Percentiles rank a stretch among this genome's conserved stretches.
Evolutionary conservation across 2,329 filamentous ascomycete genomes (phyloP).

Genomic region (Clarireedia homoeocarpa): DNA sequence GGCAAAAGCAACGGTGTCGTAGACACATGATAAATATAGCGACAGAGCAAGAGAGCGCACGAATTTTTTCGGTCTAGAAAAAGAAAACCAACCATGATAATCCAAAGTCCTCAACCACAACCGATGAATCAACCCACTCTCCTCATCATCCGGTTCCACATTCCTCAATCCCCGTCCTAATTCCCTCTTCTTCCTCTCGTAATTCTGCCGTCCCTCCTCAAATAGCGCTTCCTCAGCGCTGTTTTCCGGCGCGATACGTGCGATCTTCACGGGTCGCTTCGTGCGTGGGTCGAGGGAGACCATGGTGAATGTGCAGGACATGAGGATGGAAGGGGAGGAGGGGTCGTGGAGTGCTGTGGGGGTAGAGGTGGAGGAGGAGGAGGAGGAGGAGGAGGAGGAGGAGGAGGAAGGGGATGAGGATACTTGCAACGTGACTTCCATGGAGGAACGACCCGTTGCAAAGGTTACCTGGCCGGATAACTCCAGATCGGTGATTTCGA

Average conservation of each 20-base stretch:
- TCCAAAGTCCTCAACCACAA: slow-evolving; percentile 61
- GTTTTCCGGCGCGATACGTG: slow-evolving; percentile 51
- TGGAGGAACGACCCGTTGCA: slow-evolving; percentile 57
- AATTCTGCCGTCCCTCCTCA: slow-evolving; percentile 56
- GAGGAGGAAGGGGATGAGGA: slow-evolving; percentile 40
- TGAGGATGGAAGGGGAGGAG: slow-evolving; percentile 43
- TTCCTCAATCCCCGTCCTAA: slow-evolving; percentile 51
- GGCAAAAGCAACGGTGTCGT: too few species aligned
- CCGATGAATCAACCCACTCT: slow-evolving; percentile 60
- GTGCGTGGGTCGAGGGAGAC: slow-evolving; percentile 59
- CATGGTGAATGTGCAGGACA: slow-evolving; percentile 71
- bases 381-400: too few species aligned
- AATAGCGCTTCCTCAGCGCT: slow-evolving; percentile 55
- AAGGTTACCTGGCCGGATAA: slow-evolving; percentile 48
- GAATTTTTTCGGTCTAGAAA: too few species aligned
- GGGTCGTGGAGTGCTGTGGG: slow-evolving; percentile 41
- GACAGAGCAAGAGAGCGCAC: too few species aligned
- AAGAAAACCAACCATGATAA: slow-evolving; percentile 36
- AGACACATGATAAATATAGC: too few species aligned
- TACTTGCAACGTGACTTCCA: slow-evolving; percentile 64
- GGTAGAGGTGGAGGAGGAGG: too few species aligned
- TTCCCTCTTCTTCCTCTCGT: slow-evolving; percentile 54
- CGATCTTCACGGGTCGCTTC: slow-evolving; percentile 56
- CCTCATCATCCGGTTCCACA: slow-evolving; percentile 60
- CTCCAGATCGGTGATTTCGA: slow-evolving; percentile 62